A percentile compares a stretch with the other conserved stretches of the same genome.
These are phyloP conservation scores for Pelargonium nanum DNA, from an alignment of 345 rosid species.

Conservation along the genomic window DNA sequence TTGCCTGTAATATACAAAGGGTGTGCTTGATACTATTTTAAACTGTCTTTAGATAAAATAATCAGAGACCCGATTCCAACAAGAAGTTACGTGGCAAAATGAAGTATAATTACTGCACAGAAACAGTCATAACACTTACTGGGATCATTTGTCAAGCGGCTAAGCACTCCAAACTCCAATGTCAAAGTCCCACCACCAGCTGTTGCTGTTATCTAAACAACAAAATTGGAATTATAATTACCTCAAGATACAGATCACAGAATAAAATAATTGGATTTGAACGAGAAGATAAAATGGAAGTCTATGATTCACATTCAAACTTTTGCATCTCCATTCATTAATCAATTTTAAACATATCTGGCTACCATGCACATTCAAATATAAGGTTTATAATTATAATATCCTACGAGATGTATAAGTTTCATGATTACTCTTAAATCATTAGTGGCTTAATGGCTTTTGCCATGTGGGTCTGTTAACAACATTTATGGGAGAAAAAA, in stretches of 20 bases:
- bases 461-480: background rate
- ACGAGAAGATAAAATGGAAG: background rate
- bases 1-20: no score
- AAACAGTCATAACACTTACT: constrained; percentile 32
- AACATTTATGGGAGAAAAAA: background rate
- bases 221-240: constrained; percentile 13
- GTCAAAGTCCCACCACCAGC: constrained; percentile 99
- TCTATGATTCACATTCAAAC: background rate
- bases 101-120: background rate
- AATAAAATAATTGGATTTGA: background rate
- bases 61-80: background rate
- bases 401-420: background rate
- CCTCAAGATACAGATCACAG: background rate
- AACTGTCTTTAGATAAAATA: no score
- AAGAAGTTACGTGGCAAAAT: background rate
- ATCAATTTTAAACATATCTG: no score
- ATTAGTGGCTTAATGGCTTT: background rate
- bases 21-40: no score
- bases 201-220: constrained; percentile 79
- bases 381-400: no score
- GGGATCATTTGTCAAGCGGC: constrained; percentile 88
- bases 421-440: background rate
- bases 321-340: background rate
- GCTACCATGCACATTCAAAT: background rate
- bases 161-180: constrained; percentile 87